These are phyloP conservation scores for Fusarium circinatum DNA, from an alignment of 2,329 filamentous ascomycete species.

Conservation along the genomic window DNA sequence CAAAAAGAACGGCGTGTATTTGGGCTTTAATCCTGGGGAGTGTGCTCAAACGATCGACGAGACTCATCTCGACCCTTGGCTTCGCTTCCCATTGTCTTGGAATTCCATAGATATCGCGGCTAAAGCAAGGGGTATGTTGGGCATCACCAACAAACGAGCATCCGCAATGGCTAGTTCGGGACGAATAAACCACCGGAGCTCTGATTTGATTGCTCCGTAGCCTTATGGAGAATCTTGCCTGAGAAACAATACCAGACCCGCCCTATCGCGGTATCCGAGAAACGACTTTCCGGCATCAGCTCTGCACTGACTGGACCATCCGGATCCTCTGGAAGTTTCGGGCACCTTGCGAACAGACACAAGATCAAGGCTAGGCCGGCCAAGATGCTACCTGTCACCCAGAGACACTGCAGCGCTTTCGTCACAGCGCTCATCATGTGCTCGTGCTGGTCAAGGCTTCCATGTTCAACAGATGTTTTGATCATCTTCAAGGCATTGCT, in stretches of 20 bases:
- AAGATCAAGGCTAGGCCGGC: slow-evolving; percentile 31
- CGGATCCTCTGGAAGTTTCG: slow-evolving; percentile 26
- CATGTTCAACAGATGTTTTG: slow-evolving; percentile 29
- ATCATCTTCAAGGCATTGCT: slow-evolving; percentile 37
- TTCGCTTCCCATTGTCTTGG: slow-evolving; percentile 22
- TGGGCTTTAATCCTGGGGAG: not conserved
- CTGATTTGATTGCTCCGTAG: not conserved
- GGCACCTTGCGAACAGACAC: slow-evolving; percentile 35
- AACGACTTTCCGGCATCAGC: not conserved
- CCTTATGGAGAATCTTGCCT: not conserved
- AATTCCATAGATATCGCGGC: slow-evolving; percentile 2
- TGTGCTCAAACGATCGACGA: slow-evolving; percentile 15
- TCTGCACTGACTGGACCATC: not conserved
- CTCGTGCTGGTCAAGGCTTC: slow-evolving; percentile 8
- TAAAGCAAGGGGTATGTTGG: slow-evolving; percentile 4
- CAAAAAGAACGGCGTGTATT: not conserved
- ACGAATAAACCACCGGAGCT: not conserved
- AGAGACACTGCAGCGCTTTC: slow-evolving; percentile 27
- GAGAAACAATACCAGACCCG: slow-evolving; percentile 14
- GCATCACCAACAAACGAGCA: not conserved
- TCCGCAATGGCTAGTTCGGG: not conserved
- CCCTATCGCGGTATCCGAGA: slow-evolving; percentile 22
- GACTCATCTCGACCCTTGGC: slow-evolving; percentile 22
- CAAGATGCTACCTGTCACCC: slow-evolving; percentile 37
- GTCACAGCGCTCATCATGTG: slow-evolving; percentile 28